Percentiles rank a stretch among this genome's conserved stretches.
phyloP scores from a whole-genome alignment of 441 rosid species.

The Adansonia madagascariensis region DNA sequence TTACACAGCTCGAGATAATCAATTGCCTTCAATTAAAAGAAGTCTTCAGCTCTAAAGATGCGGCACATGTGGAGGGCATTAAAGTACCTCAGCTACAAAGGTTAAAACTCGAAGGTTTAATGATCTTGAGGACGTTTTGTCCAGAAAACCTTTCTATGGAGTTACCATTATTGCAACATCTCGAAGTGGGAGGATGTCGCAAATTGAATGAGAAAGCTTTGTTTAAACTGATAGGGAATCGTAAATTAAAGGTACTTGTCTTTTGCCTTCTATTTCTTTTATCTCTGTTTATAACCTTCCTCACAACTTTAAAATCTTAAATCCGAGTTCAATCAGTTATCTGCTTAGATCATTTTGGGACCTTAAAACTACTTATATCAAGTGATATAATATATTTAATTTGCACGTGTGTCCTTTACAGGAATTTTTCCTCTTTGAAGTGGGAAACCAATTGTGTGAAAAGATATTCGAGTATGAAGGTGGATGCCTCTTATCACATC shows the following conservation, averaged over 20 bases:
- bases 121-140: neutral
- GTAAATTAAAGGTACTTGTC: neutral
- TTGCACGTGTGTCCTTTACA: neutral
- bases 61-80: neutral
- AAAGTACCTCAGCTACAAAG: neutral
- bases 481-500: neutral
- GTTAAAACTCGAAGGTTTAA: neutral
- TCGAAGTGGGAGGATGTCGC: conserved; percentile 12
- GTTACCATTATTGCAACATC: neutral
- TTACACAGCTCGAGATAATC: neutral
- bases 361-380: no score
- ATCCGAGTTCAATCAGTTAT: neutral
- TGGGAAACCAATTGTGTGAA: neutral
- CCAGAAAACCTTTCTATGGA: neutral
- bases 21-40: neutral
- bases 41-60: neutral
- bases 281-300: neutral
- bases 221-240: neutral
- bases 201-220: neutral
- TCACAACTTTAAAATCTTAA: no score
- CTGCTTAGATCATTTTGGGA: no score
- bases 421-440: neutral
- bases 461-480: neutral
- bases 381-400: neutral
- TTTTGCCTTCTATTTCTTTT: neutral